Evolutionary conservation across 768 basidiomycete species (phyloP).

Genomic region (Cyclocybe aegerita): DNA sequence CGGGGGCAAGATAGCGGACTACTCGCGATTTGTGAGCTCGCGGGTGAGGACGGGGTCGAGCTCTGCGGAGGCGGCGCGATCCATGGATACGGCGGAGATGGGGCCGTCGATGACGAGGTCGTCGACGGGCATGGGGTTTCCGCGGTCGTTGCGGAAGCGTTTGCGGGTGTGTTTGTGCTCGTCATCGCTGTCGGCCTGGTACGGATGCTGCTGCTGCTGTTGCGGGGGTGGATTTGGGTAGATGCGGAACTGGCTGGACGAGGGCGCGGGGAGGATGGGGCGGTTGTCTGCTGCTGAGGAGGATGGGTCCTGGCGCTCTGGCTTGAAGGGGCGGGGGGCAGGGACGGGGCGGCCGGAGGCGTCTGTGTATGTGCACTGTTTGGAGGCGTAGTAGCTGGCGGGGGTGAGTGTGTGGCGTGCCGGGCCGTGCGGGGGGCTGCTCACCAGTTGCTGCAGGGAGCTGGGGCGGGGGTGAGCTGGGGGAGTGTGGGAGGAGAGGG

Average conservation of each 20-base stretch:
- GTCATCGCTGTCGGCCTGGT: slow-evolving; percentile 37
- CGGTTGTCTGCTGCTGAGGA: slow-evolving; percentile 23
- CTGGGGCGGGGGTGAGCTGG: slow-evolving; percentile 30
- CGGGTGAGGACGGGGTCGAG: slow-evolving; percentile 65
- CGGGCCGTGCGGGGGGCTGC: slow-evolving; percentile 16
- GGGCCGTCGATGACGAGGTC: slow-evolving; percentile 41
- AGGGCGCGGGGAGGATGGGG: slow-evolving; percentile 19
- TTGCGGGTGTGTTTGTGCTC: slow-evolving; percentile 42
- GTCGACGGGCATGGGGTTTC: slow-evolving; percentile 34
- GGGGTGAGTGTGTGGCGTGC: slow-evolving; percentile 12
- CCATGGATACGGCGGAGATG: slow-evolving; percentile 32
- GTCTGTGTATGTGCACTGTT: slow-evolving; percentile 80
- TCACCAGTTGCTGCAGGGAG: slow-evolving; percentile 82
- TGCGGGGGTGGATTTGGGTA: slow-evolving; percentile 17
- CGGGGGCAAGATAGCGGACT: slow-evolving; percentile 12
- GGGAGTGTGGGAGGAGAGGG: slow-evolving; percentile 6
- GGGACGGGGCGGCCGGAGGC: slow-evolving; percentile 78
- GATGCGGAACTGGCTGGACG: slow-evolving; percentile 27
- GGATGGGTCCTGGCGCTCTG: slow-evolving; percentile 35
- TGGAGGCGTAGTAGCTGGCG: slow-evolving; percentile 75
- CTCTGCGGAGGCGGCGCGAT: slow-evolving; percentile 42
- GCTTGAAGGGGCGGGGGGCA: slow-evolving; percentile 56
- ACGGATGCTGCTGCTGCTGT: slow-evolving; percentile 14
- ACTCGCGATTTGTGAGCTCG: slow-evolving; percentile 73
- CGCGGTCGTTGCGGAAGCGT: slow-evolving; percentile 46